Percentiles rank a stretch among this genome's conserved stretches.
Conservation (phyloP, 2,329 filamentous ascomycete genomes). For the Incumbomyces delicatus region DNA sequence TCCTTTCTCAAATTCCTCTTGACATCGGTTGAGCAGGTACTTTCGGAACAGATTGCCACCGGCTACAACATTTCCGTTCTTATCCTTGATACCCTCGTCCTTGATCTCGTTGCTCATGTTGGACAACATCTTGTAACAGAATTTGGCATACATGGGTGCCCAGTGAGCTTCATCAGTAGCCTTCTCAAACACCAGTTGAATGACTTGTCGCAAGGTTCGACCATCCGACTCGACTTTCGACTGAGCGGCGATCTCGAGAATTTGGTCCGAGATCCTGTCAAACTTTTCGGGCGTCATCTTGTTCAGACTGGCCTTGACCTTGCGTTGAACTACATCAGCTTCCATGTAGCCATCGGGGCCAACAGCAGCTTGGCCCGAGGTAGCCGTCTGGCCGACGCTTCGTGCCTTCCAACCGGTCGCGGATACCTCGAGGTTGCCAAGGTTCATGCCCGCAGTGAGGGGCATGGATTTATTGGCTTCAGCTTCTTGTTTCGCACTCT, state of each 20-base stretch:
- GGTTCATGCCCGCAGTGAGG: constrained; percentile 69
- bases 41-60: constrained; percentile 95
- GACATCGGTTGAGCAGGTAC: constrained; percentile 95
- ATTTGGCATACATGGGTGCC: constrained; percentile 98
- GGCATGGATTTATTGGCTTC: constrained; percentile 81
- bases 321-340: constrained; percentile 89
- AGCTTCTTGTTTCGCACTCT: constrained; percentile 48
- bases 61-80: constrained; percentile 74
- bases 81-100: constrained; percentile 90
- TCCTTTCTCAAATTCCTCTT: constrained; percentile 96
- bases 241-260: constrained; percentile 82
- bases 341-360: constrained; percentile 57
- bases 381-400: constrained; percentile 46
- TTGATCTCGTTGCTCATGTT: constrained; percentile 91
- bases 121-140: constrained; percentile 94
- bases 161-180: constrained; percentile 97
- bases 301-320: constrained; percentile 97
- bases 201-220: constrained; percentile 90
- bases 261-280: constrained; percentile 87
- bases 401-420: constrained; percentile 81
- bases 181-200: constrained; percentile 98
- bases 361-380: constrained; percentile 32
- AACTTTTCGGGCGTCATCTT: constrained; percentile 99
- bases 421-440: constrained; percentile 68
- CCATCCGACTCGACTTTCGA: constrained; percentile 94